Evolutionary conservation across 1,284 basidiomycete genomes (phyloP).

Genomic region (Melampsora americana): DNA sequence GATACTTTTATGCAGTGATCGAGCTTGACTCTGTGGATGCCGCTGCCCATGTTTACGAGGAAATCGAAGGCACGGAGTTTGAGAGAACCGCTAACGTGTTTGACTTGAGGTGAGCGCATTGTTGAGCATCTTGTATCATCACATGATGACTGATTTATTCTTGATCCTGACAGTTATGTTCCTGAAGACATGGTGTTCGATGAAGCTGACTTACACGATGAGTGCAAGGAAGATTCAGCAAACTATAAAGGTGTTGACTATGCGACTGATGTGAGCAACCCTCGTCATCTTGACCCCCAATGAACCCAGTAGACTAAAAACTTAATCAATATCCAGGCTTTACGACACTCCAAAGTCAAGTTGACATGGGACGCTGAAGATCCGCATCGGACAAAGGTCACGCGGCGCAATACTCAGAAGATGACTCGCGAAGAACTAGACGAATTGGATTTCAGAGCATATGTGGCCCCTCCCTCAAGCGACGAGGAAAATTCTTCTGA

Average conservation of each 20-base stretch:
- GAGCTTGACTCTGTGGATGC: slow-evolving; percentile 78
- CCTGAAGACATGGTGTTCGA: slow-evolving; percentile 90
- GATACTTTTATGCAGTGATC: slow-evolving; percentile 94
- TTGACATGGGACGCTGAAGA: slow-evolving; percentile 99
- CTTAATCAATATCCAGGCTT: slow-evolving; percentile 62
- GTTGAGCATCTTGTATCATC: slow-evolving; percentile 12
- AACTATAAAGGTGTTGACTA: slow-evolving; percentile 82
- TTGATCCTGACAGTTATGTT: slow-evolving; percentile 65
- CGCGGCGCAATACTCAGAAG: slow-evolving; percentile 67
- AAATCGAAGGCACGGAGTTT: slow-evolving; percentile 91
- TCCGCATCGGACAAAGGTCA: slow-evolving; percentile 75
- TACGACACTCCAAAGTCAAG: slow-evolving; percentile 97
- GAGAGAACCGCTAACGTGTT: slow-evolving; percentile 96
- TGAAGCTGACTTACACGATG: slow-evolving; percentile 72
- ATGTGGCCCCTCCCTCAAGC: slow-evolving; percentile 65
- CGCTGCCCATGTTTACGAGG: slow-evolving; percentile 75
- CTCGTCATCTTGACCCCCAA: neutral
- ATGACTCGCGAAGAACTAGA: slow-evolving; percentile 71
- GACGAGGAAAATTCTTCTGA: slow-evolving; percentile 51
- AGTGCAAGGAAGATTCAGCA: slow-evolving; percentile 55
- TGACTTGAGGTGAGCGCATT: slow-evolving; percentile 63
- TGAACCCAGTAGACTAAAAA: neutral
- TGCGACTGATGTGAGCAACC: slow-evolving; percentile 74
- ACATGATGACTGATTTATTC: neutral
- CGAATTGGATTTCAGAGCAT: slow-evolving; percentile 78